Conservation (phyloP, 805 yeast genomes). For the Suhomyces emberorum region DNA sequence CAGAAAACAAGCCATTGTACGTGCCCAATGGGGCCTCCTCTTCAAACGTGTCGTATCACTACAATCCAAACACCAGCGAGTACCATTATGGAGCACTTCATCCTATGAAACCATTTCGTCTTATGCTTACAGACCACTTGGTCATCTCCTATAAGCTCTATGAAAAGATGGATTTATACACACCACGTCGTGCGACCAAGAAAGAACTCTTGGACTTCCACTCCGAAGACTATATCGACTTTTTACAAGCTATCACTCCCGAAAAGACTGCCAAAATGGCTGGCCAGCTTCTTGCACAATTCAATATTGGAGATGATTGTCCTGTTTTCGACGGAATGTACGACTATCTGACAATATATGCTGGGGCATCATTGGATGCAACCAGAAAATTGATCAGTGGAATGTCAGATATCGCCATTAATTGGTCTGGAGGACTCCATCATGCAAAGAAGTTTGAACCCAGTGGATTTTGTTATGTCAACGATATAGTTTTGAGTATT, state of each 20-base stretch:
- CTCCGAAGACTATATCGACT: slow-evolving; percentile 79
- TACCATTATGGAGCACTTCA: slow-evolving; percentile 91
- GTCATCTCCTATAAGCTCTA: slow-evolving; percentile 82
- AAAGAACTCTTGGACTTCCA: slow-evolving; percentile 82
- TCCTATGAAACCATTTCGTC: slow-evolving; percentile 97
- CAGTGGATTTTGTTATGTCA: slow-evolving; percentile 91
- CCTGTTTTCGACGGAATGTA: slow-evolving; percentile 94
- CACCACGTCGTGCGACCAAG: slow-evolving; percentile 76
- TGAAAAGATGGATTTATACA: slow-evolving; percentile 85
- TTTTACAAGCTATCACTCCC: slow-evolving; percentile 73
- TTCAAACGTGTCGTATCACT: slow-evolving; percentile 77
- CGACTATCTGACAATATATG: slow-evolving; percentile 82
- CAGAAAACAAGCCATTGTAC: slow-evolving; percentile 31
- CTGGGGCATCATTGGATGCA: slow-evolving; percentile 94
- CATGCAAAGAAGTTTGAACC: slow-evolving; percentile 96
- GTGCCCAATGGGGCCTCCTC: slow-evolving; percentile 11
- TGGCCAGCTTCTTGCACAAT: slow-evolving; percentile 55
- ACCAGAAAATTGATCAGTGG: slow-evolving; percentile 82
- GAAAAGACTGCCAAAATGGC: slow-evolving; percentile 61
- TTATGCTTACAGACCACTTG: slow-evolving; percentile 90
- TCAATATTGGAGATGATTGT: slow-evolving; percentile 91
- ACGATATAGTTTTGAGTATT: slow-evolving; percentile 89
- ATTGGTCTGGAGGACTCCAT: slow-evolving; percentile 96
- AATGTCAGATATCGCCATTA: slow-evolving; percentile 89
- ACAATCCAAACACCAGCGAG: slow-evolving; percentile 72